Evolutionary conservation across 176 grass and related monocot genomes (phyloP), one percentile per base, ranked within the genome.

Genomic region (Cymbopogon citratus): DNA sequence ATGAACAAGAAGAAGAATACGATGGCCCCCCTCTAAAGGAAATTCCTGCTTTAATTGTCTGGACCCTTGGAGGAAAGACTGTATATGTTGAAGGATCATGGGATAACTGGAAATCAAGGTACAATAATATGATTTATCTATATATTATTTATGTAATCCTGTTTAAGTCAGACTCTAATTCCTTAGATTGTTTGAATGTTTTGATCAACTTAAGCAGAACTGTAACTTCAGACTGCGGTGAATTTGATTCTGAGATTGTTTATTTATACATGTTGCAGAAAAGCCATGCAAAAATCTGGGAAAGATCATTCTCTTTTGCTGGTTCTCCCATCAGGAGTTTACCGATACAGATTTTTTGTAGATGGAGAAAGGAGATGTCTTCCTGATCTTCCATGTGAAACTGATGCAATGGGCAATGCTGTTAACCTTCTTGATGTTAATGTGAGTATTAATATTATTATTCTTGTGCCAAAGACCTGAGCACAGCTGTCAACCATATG

Each of bases 41-140:
- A 81, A 90, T 99, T 82, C 97, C 97, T 34, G 83, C 84, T 81
- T 87, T 99, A 69, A 83, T 99, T 27, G 91, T 93, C 48, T 99
- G 97, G 97, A 96, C 91, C 52, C 83, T 91, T 64, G 97, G 93
- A 75, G 97, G 97, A 82, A 93, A 89, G 25, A 86, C 45, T 83
- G 89, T 96, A 61, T 86, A 79, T 71, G 97, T 99, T 74, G 97
- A 99, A 90, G 97, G 97, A 80, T 99, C 97, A 72, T 99, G 97
- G 97, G 97, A 99, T 86, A 91, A 96, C 61, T 99, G 97, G 97
- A 96, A 80, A 88, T 86, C 97, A 84, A 93, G 93, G 93, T 96
- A 87, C 34, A 80, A 6, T 34, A 66, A 71, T 59, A 80, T 70
- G 14, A 56, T 62, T 21, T 81, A 24, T 57, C 4, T 56, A 56